phyloP scores from a whole-genome alignment of 1,284 basidiomycete genomes.

The Cystobasidium sp. region DNA sequence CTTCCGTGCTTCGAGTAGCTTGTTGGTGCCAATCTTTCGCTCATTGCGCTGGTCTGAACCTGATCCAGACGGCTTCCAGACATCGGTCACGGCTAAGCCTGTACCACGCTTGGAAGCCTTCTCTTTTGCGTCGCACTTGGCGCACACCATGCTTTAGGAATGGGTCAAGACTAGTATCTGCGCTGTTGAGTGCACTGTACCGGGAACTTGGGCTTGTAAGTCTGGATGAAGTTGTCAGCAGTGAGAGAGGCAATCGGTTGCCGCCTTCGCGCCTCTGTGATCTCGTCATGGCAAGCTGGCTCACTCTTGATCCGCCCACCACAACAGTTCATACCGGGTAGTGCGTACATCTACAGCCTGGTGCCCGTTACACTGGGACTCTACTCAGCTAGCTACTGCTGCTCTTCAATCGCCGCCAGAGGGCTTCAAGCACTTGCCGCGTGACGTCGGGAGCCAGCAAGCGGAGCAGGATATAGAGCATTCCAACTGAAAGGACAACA shows the following conservation, averaged over 20 bases:
- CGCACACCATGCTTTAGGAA: constrained; percentile 48
- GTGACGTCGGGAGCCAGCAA: constrained; percentile 23
- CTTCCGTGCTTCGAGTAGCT: constrained; percentile 71
- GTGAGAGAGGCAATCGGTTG: too few relatives aligned
- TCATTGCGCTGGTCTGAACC: constrained; percentile 45
- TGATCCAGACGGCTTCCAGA: constrained; percentile 45
- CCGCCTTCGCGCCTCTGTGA: too few relatives aligned
- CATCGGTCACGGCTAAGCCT: constrained; percentile 34
- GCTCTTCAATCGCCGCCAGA: too few relatives aligned
- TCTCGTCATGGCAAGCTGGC: too few relatives aligned
- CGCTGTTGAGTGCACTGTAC: not conserved
- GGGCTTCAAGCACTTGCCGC: not conserved
- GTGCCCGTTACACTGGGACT: too few relatives aligned
- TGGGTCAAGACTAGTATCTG: not conserved
- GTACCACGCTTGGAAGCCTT: constrained; percentile 5
- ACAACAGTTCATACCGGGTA: too few relatives aligned
- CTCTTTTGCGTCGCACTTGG: constrained; percentile 49
- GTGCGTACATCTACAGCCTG: too few relatives aligned
- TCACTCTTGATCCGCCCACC: too few relatives aligned
- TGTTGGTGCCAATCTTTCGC: constrained; percentile 80
- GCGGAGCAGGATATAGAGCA: constrained; percentile 1
- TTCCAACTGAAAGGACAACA: constrained; percentile 3
- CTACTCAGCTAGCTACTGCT: too few relatives aligned
- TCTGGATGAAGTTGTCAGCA: not conserved
- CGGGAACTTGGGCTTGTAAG: not conserved